Base-by-base conservation (phyloP, 306 rosid species). In the Vigna nakashimae region DNA sequence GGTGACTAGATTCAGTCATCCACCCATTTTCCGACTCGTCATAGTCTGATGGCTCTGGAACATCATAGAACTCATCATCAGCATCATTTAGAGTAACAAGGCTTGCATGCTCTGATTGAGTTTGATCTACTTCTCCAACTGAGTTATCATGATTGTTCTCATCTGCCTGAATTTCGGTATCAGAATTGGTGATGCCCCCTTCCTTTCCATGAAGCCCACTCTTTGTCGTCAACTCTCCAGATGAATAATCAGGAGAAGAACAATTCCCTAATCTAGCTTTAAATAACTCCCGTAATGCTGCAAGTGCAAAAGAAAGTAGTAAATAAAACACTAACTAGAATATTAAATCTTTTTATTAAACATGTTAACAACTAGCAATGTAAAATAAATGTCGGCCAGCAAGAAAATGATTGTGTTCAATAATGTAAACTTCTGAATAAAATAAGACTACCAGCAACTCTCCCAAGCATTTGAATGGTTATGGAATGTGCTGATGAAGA, bases 61-160 rank as follows among this genome's bases (percentile, higher is more conserved):
- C 97, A 84, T 95, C 99, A 69, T 85, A 95, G 83, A 95, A 95
- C 82, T 94, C 93, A 77, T 90, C 93, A 78, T 88, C 94, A 11
- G 84, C 84, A 80, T 87, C 86, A 74, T 82, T 87, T 75, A 85
- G 73, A 79, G 85, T 36, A 74, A 80, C 88, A 73, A 87, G 87
- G 76, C 78, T 70, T n/a, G 85, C 82, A 80, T 85, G 88, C 76
- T 87, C 91, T 16, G 88, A 69, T 76, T 74, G 90, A 17, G 80
- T 51, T 76, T 81, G 84, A 78, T 84, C 91, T 70, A 82, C 76
- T 82, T 84, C 88, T 42, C 79, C 85, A 59, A 66, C 72, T 12
- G 43, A 13, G 26, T 65, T 72, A 82, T 78, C 91, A 66, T 36
- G 65, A 55, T 76, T 79, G 75, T 74, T 77, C 82, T 75, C 91